phyloP scores from a whole-genome alignment of 2,329 filamentous ascomycete genomes.

The Colletotrichum viniferum region DNA sequence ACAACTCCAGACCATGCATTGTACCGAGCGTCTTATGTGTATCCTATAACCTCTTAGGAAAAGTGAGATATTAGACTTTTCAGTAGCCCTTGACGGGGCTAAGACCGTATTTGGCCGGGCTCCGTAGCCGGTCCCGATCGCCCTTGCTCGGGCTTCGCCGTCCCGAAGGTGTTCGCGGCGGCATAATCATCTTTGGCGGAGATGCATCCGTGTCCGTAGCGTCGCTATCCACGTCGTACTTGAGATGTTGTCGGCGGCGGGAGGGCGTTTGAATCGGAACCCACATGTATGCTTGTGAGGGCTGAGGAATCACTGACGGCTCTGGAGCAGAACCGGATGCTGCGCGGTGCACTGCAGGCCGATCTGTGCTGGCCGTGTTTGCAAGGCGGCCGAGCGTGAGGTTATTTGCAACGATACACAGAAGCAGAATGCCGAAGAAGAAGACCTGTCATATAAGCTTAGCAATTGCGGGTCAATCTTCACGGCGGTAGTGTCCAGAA shows the following conservation, averaged over 20 bases:
- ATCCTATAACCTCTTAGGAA: not conserved
- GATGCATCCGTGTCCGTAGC: constrained; percentile 57
- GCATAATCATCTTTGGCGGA: constrained; percentile 46
- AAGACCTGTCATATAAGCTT: constrained; percentile 45
- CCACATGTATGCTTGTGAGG: constrained; percentile 51
- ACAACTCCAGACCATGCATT: constrained; percentile 17
- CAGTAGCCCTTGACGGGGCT: constrained; percentile 42
- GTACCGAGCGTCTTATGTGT: not conserved
- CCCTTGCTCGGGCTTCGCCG: constrained; percentile 55
- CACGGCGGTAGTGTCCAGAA: constrained; percentile 5
- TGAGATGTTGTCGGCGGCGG: constrained; percentile 42
- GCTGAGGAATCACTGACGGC: constrained; percentile 29
- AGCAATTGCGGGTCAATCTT: not conserved
- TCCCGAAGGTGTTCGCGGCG: constrained; percentile 50
- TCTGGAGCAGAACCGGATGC: constrained; percentile 17
- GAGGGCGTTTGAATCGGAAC: constrained; percentile 56
- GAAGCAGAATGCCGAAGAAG: constrained; percentile 52
- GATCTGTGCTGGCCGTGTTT: constrained; percentile 30
- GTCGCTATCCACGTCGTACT: constrained; percentile 39
- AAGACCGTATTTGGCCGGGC: constrained; percentile 48
- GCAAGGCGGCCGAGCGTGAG: constrained; percentile 43
- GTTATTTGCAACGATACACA: constrained; percentile 56
- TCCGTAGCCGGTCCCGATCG: constrained; percentile 53
- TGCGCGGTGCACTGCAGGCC: constrained; percentile 29
- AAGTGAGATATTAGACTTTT: not conserved